Conservation (phyloP, 805 yeast species). For the Debaryomyces maramus region DNA sequence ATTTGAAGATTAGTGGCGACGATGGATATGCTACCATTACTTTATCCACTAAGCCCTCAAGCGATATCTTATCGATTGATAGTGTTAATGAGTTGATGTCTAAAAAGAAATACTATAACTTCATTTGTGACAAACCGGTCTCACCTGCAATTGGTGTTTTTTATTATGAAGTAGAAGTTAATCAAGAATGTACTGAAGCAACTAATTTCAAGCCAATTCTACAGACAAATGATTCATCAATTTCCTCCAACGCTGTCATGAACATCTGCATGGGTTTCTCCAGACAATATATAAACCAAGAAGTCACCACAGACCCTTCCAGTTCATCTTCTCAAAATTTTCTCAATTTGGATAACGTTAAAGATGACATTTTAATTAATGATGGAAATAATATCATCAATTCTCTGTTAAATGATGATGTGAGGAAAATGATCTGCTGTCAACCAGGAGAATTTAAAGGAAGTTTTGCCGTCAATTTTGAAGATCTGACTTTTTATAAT, state of each 20-base stretch:
- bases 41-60: constrained; percentile 13
- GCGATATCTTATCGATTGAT: not conserved
- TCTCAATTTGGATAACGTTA: constrained; percentile 24
- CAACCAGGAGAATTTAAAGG: constrained; percentile 44
- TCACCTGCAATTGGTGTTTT: constrained; percentile 34
- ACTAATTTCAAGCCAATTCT: constrained; percentile 33
- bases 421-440: constrained; percentile 25
- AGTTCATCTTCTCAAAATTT: constrained; percentile 8
- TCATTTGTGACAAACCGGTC: constrained; percentile 38
- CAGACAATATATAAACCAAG: constrained; percentile 26
- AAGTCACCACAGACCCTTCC: constrained; percentile 9
- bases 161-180: constrained; percentile 41
- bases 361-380: constrained; percentile 24
- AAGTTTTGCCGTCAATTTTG: constrained; percentile 42
- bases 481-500: constrained; percentile 39
- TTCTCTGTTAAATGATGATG: constrained; percentile 15
- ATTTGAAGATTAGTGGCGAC: constrained; percentile 24
- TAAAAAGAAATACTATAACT: constrained; percentile 27
- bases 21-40: constrained; percentile 32
- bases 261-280: constrained; percentile 36
- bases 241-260: constrained; percentile 33
- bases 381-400: constrained; percentile 13
- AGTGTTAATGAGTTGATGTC: not conserved
- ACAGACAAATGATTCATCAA: constrained; percentile 32
- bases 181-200: constrained; percentile 33